Evolutionary conservation across 768 basidiomycete genomes (phyloP), one percentile per base, ranked within the genome.

Genomic region (Tylopilus cervinicoccineus): DNA sequence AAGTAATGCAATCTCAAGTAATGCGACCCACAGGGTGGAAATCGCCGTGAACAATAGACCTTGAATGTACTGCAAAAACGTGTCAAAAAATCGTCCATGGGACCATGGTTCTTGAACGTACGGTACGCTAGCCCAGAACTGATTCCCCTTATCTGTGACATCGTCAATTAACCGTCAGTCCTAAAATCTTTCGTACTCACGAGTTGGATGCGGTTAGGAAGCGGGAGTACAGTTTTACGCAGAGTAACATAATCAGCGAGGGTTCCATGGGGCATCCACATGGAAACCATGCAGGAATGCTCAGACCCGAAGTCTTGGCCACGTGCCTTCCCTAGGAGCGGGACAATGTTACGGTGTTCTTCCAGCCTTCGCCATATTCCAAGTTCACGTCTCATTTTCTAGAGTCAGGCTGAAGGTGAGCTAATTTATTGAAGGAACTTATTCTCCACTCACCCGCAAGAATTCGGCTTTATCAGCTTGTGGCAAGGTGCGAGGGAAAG

Each of bases 221-320:
- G 11, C 3, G 45, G 10, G 20, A 38, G 38, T 9, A 1, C 11
- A 0, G 22, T 6, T 12, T 4, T 13, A 31, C 28, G 0, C 6
- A 9, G 6, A 9, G 16, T 20, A 13, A 53, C 6, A 27, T 52
- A 52, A 0, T 45, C 33, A 10, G 0, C 1, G 5, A 53, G 50
- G 0, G 50, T 34, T 22, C 52, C 52, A n/a, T 22, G 7, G 12
- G 50, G 32, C 52, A 52, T 52, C 49, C 38, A 52, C 43, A 11
- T 20, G 9, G 50, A 29, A 41, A 53, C 52, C 42, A 53, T 36
- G 42, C 49, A 53, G 1, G 13, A 19, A 41, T 53, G 3, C 16
- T 41, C 22, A 17, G 52, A 52, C 24, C 26, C 52, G 11, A 53
- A 53, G 2, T 14, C 29, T 5, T 4, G 23, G 6, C 45, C 53